These are phyloP conservation scores for Scorias spongiosa DNA, from an alignment of 2,329 filamentous ascomycete species.

Conservation along the genomic window DNA sequence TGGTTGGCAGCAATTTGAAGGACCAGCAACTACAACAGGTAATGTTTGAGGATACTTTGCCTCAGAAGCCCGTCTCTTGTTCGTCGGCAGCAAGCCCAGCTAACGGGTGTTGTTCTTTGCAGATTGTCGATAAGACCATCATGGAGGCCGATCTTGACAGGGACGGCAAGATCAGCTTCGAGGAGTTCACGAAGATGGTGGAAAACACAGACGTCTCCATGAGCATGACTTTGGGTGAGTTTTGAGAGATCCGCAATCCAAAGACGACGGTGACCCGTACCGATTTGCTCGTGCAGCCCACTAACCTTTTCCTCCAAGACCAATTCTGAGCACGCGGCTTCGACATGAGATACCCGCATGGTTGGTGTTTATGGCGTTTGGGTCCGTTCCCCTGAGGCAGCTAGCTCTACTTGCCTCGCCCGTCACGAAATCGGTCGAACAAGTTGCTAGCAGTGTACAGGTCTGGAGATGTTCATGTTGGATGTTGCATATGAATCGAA, in stretches of 20 bases:
- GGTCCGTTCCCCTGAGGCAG: too few species aligned
- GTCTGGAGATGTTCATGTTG: too few species aligned
- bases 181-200: slow-evolving; percentile 98
- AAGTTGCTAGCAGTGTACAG: too few species aligned
- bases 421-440: too few species aligned
- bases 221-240: slow-evolving; percentile 52
- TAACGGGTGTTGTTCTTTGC: neutral
- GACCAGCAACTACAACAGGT: slow-evolving; percentile 91
- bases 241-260: neutral
- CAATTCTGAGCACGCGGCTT: neutral
- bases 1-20: slow-evolving; percentile 98
- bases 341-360: neutral
- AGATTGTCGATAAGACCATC: slow-evolving; percentile 99
- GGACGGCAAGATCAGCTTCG: slow-evolving; percentile 97
- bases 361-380: neutral
- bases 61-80: too few species aligned
- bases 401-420: too few species aligned
- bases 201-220: slow-evolving; percentile 69
- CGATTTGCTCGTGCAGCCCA: neutral
- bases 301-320: neutral
- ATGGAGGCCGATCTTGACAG: slow-evolving; percentile 96
- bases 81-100: too few species aligned
- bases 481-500: too few species aligned
- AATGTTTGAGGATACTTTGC: neutral
- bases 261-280: too few species aligned